Evolutionary conservation across 108 stramenopile species (phyloP), one percentile per base, ranked within the genome.

Genomic region (Cyclotella cryptica): DNA sequence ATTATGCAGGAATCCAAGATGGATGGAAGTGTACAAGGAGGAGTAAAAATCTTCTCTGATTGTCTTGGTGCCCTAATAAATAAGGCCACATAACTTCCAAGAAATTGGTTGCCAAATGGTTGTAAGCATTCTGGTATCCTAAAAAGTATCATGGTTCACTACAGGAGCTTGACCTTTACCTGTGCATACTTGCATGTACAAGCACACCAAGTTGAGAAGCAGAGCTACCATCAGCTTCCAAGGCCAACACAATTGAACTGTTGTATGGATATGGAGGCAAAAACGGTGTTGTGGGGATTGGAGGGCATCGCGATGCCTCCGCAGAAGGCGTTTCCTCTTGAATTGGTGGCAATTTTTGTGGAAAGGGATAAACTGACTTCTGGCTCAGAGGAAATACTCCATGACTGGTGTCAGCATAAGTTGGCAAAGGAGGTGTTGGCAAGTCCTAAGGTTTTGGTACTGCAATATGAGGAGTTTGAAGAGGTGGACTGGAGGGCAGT

Each of bases 81-180:
- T 0, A 47, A 60, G 22, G 63, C 59, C 0, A 0, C 39, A 7
- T 0, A 58, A 13, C 43, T 79, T 3, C 71, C 78, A 3, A 26
- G 43, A 0, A 27, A 59, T 10, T 18, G 55, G 17, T 57, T 79
- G 11, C 78, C 63, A 27, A n/a, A n/a, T n/a, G n/a, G n/a, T n/a
- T n/a, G n/a, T n/a, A n/a, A n/a, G n/a, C n/a, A n/a, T n/a, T n/a
- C 65, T 54, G 2, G 15, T 27, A 35, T 72, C 62, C 71, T n/a
- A 28, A 21, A 71, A 72, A 19, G 35, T 42, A 57, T 79, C 10
- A 28, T 79, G 65, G 27, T 79, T 3, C 28, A 72, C 28, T 79
- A 71, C 49, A 39, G 29, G 22, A 18, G 28, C 11, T 21, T 79
- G 19, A 26, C 71, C 12, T 79, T 79, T 26, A 49, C 35, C 0